These are phyloP conservation scores for Myriosclerotinia curreyana DNA, from an alignment of 2,329 filamentous ascomycete genomes.

Conservation along the genomic window DNA sequence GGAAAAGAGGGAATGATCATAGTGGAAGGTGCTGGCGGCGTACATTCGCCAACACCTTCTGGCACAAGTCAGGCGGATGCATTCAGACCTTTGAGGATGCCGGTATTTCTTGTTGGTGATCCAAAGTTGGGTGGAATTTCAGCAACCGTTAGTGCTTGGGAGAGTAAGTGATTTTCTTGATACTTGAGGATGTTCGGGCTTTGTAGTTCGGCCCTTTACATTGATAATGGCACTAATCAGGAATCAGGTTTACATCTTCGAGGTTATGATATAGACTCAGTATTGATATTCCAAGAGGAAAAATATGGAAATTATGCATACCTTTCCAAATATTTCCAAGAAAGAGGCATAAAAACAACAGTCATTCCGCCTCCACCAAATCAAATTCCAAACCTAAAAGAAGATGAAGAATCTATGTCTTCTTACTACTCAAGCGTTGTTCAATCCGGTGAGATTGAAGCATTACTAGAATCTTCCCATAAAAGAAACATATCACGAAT, in stretches of 20 bases:
- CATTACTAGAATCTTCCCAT: constrained; percentile 52
- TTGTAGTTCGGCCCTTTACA: accelerated
- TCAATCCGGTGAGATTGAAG: constrained; percentile 41
- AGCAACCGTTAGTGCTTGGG: constrained; percentile 74
- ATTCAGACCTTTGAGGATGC: constrained; percentile 70
- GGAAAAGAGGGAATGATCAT: constrained; percentile 57
- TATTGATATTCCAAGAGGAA: constrained; percentile 66
- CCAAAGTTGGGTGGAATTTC: constrained; percentile 75
- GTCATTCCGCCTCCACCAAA: constrained; percentile 58
- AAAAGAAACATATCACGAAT: constrained; percentile 55
- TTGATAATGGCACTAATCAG: not conserved
- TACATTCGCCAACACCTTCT: constrained; percentile 74
- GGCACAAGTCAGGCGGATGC: constrained; percentile 75
- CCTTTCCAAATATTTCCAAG: constrained; percentile 62
- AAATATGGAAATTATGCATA: constrained; percentile 68
- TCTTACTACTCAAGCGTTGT: constrained; percentile 59
- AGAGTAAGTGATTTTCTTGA: constrained; percentile 40
- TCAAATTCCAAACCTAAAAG: constrained; percentile 38
- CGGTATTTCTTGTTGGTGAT: constrained; percentile 72
- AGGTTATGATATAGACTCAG: constrained; percentile 70
- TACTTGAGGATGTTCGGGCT: too few relatives aligned
- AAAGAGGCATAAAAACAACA: constrained; percentile 55
- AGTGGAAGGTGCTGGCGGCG: constrained; percentile 78
- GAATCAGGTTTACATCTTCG: constrained; percentile 62
- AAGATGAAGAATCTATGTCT: constrained; percentile 57